Evolutionary conservation across 1,284 basidiomycete species (phyloP).

Genomic region (Quambalaria eucalypti): DNA sequence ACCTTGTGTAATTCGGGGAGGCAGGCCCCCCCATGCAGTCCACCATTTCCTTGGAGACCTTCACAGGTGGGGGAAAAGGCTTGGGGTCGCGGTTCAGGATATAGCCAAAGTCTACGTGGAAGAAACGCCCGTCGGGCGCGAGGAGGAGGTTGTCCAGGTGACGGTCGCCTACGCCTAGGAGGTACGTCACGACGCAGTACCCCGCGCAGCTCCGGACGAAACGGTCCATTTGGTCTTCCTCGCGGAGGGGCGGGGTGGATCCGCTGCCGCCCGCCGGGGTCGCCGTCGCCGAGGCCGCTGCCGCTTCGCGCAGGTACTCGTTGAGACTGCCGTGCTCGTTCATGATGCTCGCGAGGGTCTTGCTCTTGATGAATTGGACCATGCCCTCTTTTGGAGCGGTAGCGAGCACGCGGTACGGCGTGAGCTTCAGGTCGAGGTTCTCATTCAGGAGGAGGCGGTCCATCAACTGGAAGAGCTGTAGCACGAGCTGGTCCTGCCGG

Average conservation of each 20-base stretch:
- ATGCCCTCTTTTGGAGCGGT: constrained; percentile 88
- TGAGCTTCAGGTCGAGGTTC: constrained; percentile 85
- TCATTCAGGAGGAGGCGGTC: constrained; percentile 86
- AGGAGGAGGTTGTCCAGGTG: constrained; percentile 93
- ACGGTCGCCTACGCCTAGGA: constrained; percentile 92
- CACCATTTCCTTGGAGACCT: constrained; percentile 99
- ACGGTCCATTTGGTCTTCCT: constrained; percentile 83
- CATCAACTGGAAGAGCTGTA: constrained; percentile 96
- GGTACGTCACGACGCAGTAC: constrained; percentile 94
- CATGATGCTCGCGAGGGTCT: constrained; percentile 85
- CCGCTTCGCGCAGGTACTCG: constrained; percentile 79
- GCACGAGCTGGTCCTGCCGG: constrained; percentile 92
- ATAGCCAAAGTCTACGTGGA: constrained; percentile 84
- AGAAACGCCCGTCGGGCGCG: constrained; percentile 71
- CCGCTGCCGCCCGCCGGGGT: constrained; percentile 76
- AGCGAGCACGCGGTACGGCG: constrained; percentile 85
- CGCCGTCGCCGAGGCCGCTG: constrained; percentile 80
- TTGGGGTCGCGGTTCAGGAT: constrained; percentile 96
- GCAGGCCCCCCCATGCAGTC: constrained; percentile 85
- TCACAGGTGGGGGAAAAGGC: constrained; percentile 93
- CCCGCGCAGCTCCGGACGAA: constrained; percentile 96
- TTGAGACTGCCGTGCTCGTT: constrained; percentile 65
- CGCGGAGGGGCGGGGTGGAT: too few species aligned
- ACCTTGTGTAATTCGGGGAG: constrained; percentile 75
- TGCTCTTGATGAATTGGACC: constrained; percentile 90